A percentile compares a stretch with the other conserved stretches of the same genome.
Evolutionary conservation across 139 green algal genomes (phyloP).

Genomic region (Deuterostichococcus epilithicus): DNA sequence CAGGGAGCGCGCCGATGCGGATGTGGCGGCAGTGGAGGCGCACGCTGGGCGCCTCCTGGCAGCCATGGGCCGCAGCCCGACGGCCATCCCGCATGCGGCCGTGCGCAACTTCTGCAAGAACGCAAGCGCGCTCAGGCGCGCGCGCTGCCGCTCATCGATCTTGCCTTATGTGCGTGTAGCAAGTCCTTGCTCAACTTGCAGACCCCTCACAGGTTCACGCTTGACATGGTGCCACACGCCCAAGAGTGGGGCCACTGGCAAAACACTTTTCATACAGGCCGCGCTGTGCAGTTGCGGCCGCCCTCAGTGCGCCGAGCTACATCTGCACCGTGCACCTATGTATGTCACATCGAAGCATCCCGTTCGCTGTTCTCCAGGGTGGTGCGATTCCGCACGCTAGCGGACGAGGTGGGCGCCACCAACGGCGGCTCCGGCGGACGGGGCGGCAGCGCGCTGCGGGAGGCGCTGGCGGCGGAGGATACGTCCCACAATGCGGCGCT

Average conservation of each 20-base stretch:
- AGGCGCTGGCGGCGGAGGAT: slow-evolving; percentile 42
- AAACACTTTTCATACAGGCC: too few relatives aligned
- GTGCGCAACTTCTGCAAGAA: slow-evolving; percentile 81
- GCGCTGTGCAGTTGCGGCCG: too few relatives aligned
- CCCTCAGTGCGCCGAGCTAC: not conserved
- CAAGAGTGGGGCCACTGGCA: not conserved
- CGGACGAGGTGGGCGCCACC: slow-evolving; percentile 40
- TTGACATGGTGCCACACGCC: not conserved
- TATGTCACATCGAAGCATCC: slow-evolving; percentile 4
- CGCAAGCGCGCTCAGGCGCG: slow-evolving; percentile 62
- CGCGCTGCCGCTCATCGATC: not conserved
- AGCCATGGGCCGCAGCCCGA: slow-evolving; percentile 33
- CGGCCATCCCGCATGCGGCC: slow-evolving; percentile 34
- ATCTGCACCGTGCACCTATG: not conserved
- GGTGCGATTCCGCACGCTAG: slow-evolving; percentile 57
- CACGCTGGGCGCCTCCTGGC: slow-evolving; percentile 54
- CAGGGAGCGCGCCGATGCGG: slow-evolving; percentile 61
- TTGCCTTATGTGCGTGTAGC: not conserved
- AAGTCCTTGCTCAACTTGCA: not conserved
- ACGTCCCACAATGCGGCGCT: slow-evolving; percentile 51
- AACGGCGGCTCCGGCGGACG: not conserved
- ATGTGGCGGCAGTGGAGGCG: slow-evolving; percentile 63
- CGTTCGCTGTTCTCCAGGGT: slow-evolving; percentile 29
- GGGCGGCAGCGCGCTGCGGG: slow-evolving; percentile 22
- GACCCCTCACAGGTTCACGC: not conserved